Conservation (phyloP, 2,329 filamentous ascomycete genomes). For the Ophiostoma tasmaniense region DNA sequence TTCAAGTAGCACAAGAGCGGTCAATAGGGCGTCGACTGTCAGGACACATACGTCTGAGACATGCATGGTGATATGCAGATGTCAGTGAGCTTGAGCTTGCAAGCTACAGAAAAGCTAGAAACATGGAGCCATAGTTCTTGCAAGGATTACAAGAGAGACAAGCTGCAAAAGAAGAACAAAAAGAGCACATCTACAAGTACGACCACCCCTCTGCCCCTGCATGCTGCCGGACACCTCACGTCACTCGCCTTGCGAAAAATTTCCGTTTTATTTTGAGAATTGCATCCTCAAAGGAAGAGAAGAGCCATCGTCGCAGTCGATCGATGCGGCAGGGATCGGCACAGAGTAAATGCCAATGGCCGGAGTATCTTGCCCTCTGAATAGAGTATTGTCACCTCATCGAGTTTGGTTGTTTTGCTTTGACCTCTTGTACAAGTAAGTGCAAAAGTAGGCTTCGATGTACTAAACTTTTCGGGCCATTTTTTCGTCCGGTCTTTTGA, state of each 20-base stretch:
- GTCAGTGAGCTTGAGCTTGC: not conserved
- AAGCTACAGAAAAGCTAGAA: not conserved
- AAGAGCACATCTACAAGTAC: not conserved
- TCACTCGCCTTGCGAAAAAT: not conserved
- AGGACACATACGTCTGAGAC: not conserved
- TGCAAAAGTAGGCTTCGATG: not conserved
- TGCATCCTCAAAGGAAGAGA: not conserved
- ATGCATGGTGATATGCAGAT: not conserved
- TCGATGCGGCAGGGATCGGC: not conserved
- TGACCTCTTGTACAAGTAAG: not conserved
- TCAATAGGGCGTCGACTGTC: not conserved
- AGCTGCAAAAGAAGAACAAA: not conserved
- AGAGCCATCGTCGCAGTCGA: not conserved
- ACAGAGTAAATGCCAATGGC: not conserved
- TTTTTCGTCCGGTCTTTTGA: not conserved
- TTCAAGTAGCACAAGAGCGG: not conserved
- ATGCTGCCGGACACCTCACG: not conserved
- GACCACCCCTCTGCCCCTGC: not conserved
- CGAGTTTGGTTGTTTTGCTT: not conserved
- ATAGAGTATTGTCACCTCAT: not conserved
- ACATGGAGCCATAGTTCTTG: not conserved
- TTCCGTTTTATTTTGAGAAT: not conserved
- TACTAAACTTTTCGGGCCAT: not conserved
- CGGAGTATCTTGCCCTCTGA: not conserved
- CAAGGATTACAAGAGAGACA: not conserved